phyloP scores from a whole-genome alignment of 257 asterid species.

The Primulina eburnea region DNA sequence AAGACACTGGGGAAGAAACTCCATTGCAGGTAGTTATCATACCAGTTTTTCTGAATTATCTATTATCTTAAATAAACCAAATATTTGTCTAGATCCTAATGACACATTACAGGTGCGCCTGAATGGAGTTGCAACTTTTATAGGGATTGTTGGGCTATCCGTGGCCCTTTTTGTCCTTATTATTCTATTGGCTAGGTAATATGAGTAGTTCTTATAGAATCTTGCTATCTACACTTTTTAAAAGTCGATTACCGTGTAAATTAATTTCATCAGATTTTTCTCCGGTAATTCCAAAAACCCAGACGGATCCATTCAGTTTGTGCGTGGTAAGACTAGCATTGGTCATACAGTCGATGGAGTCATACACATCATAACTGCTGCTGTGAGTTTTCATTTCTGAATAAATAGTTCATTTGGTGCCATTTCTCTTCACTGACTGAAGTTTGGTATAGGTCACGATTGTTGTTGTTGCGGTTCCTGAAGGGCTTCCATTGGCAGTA shows the following conservation, averaged over 20 bases:
- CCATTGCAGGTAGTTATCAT: slow-evolving; percentile 73
- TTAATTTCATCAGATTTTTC: slow-evolving; percentile 54
- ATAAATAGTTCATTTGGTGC: slow-evolving; percentile 2
- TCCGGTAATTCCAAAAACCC: slow-evolving; percentile 67
- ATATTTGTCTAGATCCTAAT: slow-evolving; percentile 19
- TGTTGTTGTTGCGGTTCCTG: slow-evolving; percentile 97
- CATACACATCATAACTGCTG: slow-evolving; percentile 73
- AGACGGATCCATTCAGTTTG: slow-evolving; percentile 76
- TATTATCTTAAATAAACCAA: neutral
- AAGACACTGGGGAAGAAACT: slow-evolving; percentile 98
- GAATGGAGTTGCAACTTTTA: slow-evolving; percentile 93
- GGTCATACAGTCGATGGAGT: slow-evolving; percentile 58
- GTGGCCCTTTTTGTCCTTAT: slow-evolving; percentile 77
- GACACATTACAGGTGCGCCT: slow-evolving; percentile 68
- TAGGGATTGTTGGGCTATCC: slow-evolving; percentile 85
- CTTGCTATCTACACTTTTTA: slow-evolving; percentile 21
- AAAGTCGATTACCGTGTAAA: slow-evolving; percentile 6
- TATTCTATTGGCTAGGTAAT: slow-evolving; percentile 72
- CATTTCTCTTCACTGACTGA: slow-evolving; percentile 35
- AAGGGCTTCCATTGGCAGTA: slow-evolving; percentile 98
- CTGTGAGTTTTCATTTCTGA: slow-evolving; percentile 57
- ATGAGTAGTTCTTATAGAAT: slow-evolving; percentile 14
- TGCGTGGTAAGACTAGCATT: slow-evolving; percentile 58
- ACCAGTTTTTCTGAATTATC: slow-evolving; percentile 17
- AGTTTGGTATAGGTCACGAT: slow-evolving; percentile 74